Conservation (phyloP, 2,329 filamentous ascomycete genomes). For the Fusarium sp. region DNA sequence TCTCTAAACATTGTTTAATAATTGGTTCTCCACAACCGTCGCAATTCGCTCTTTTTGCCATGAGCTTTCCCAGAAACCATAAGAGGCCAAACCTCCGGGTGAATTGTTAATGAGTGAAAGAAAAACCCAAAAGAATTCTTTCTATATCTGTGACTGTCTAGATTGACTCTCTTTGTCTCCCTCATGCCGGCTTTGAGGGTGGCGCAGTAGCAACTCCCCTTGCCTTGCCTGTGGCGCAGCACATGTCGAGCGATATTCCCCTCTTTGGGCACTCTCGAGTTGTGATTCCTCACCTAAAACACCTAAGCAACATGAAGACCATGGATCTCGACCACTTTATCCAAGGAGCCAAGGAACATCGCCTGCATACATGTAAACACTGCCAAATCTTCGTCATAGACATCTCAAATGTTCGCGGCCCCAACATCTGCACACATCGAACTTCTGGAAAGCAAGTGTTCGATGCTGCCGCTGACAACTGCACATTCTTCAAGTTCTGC, state of each 20-base stretch:
- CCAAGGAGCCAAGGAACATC: background rate
- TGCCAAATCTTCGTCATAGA: background rate
- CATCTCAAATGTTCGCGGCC: background rate
- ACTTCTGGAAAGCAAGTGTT: background rate
- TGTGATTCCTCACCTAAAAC: background rate
- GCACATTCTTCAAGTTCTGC: background rate
- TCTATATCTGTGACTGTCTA: background rate
- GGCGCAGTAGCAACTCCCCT: background rate
- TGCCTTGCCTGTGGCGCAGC: background rate
- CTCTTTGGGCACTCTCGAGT: background rate
- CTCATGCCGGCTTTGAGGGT: background rate
- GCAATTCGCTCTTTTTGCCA: background rate
- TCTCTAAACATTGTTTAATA: background rate
- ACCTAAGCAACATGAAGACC: rapidly evolving
- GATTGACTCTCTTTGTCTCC: background rate
- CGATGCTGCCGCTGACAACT: background rate
- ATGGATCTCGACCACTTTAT: background rate
- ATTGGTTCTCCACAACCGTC: background rate
- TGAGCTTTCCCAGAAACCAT: background rate
- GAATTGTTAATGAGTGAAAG: background rate
- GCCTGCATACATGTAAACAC: background rate
- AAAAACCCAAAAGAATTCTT: background rate
- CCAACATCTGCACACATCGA: background rate
- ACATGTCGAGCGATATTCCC: background rate
- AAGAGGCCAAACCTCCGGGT: background rate